Conservation (phyloP, 768 basidiomycete genomes). For the Podaxis pistillaris region DNA sequence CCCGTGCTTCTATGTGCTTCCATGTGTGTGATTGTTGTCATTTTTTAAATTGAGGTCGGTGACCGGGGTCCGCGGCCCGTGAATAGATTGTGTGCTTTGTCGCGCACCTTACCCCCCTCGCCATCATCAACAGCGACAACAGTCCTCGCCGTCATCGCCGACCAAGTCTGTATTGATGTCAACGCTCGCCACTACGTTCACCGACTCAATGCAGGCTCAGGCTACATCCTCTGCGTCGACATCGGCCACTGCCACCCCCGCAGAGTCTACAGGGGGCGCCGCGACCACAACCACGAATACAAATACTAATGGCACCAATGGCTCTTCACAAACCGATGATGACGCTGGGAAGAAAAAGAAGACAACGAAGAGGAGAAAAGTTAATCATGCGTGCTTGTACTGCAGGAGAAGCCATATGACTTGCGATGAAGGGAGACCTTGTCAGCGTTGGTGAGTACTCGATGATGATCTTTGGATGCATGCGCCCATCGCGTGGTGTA, state of each 20-base stretch:
- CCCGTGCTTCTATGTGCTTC: not conserved
- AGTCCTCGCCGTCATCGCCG: too few species aligned
- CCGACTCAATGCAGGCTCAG: conserved; percentile 6
- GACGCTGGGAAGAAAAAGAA: conserved; percentile 47
- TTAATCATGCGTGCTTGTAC: conserved; percentile 92
- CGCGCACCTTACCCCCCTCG: conserved; percentile 2
- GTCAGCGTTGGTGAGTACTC: conserved; percentile 81
- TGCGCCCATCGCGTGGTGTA: conserved; percentile 13
- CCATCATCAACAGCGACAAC: conserved; percentile 12
- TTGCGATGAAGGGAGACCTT: conserved; percentile 86
- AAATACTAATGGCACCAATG: not conserved
- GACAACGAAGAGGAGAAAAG: conserved; percentile 71
- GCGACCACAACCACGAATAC: not conserved
- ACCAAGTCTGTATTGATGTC: not conserved
- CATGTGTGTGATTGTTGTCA: not conserved
- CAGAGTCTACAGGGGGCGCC: not conserved
- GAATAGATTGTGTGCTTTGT: conserved; percentile 2
- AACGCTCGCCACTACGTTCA: not conserved
- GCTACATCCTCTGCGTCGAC: conserved; percentile 16
- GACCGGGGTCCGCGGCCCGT: conserved; percentile 9
- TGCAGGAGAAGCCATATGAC: conserved; percentile 93
- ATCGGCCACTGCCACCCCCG: not conserved
- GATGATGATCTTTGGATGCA: conserved; percentile 12
- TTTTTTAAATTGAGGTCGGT: not conserved
- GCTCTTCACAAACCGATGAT: conserved; percentile 23